Base-by-base conservation (phyloP, 805 yeast species). In the Monosporozyma servazzii region DNA sequence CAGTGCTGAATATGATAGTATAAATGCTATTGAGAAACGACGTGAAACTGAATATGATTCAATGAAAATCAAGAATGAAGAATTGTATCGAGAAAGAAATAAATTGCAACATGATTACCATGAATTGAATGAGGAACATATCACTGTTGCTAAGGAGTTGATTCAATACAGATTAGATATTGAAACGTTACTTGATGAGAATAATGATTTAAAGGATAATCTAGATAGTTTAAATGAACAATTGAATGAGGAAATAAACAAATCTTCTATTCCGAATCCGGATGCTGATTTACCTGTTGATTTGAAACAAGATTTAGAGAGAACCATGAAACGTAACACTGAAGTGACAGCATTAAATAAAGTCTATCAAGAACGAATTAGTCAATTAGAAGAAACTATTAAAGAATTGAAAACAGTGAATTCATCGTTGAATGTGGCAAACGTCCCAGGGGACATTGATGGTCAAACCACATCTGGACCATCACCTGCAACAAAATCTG, bases 111-210 rank as follows among this genome's bases (percentile, higher is more conserved):
- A 81, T 17, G 78, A 83, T 21, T 82, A 82, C 61, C 79, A 84
- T 3, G 71, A 79, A 1, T 71, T 91, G 53, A 88, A 87, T 63
- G 75, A 79, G 54, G 96, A 90, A 61, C 97, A 93, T 66, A 79
- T 89, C 29, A 85, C 80, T 50, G 79, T 89, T 39, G 95, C 96
- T 3, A 91, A 90, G 68, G 88, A 82, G 57, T 80, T 93, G 82
- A 88, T 91, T 33, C 80, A 80, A 56, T 84, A 86, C 40, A 82
- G 93, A 61, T 78, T 90, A 41, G 77, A 74, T 50, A 73, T 86
- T 25, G 96, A 95, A 2, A 83, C 84, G 33, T 66, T 91, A 25
- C 73, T 77, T 48, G 91, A 87, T 58, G 95, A 88, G 53, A 86
- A 87, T 54, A 75, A 71, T 25, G 86, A 82, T 45, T 69, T 89